Percentiles rank a stretch among this genome's conserved stretches.
These are phyloP conservation scores for Boletus smithii DNA, from an alignment of 1,284 basidiomycete species.

Conservation along the genomic window DNA sequence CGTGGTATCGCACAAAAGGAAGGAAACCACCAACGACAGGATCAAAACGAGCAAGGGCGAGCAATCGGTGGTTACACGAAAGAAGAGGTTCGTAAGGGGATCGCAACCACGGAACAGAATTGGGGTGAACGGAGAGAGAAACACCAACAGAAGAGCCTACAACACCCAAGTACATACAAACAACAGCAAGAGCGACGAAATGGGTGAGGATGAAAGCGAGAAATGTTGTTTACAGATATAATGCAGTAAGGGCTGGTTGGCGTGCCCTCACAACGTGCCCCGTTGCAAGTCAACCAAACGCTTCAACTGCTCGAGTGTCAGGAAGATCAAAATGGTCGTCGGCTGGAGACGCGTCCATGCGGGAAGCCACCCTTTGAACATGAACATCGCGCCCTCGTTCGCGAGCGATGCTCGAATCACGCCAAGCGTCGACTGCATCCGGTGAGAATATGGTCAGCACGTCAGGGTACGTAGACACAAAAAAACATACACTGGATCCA, in stretches of 20 bases:
- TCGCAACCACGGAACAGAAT: no score
- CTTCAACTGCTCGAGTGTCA: slow-evolving; percentile 56
- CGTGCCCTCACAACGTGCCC: slow-evolving; percentile 13
- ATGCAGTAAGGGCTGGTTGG: not conserved
- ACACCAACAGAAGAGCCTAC: not conserved
- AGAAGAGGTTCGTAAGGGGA: not conserved
- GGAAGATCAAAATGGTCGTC: slow-evolving; percentile 81
- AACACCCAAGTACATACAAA: not conserved
- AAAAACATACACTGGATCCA: slow-evolving; percentile 59
- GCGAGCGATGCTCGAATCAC: slow-evolving; percentile 73
- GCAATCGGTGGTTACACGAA: not conserved
- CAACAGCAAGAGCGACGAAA: not conserved
- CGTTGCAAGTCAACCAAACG: slow-evolving; percentile 26
- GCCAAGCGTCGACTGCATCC: slow-evolving; percentile 58
- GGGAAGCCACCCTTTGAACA: slow-evolving; percentile 90
- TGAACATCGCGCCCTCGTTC: slow-evolving; percentile 83
- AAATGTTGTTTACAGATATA: not conserved
- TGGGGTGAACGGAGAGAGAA: not conserved
- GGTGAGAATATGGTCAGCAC: not conserved
- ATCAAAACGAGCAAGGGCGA: not conserved
- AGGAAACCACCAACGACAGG: not conserved
- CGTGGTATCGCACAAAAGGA: slow-evolving; percentile 9
- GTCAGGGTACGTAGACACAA: no score
- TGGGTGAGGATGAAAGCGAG: not conserved
- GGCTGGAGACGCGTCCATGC: slow-evolving; percentile 85